These are phyloP conservation scores for Nicotiana rustica DNA, from an alignment of 305 asterid genomes.

Conservation along the genomic window DNA sequence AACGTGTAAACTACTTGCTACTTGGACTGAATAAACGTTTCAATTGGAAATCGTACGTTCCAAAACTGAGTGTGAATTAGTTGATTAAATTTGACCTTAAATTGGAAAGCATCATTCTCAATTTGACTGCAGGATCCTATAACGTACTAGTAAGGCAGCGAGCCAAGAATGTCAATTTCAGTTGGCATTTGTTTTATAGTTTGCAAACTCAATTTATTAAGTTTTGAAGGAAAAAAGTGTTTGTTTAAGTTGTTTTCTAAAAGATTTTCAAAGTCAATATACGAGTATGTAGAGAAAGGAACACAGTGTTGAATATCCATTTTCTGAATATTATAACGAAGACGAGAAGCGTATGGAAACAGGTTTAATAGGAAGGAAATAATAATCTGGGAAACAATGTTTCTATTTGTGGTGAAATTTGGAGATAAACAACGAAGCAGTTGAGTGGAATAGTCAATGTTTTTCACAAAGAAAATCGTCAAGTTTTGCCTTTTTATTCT, in stretches of 20 bases:
- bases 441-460: not conserved
- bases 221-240: no score
- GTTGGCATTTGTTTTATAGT: not conserved
- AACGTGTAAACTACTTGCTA: no score
- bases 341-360: not conserved
- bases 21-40: no score
- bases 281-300: not conserved
- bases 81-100: not conserved
- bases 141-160: no score
- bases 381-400: not conserved
- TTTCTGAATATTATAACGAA: not conserved
- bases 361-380: no score
- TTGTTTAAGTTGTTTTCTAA: not conserved
- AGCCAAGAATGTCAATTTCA: no score
- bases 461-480: not conserved
- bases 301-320: not conserved
- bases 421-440: not conserved
- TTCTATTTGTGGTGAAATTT: slow-evolving; percentile 6
- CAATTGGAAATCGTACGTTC: no score
- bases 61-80: no score
- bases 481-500: not conserved
- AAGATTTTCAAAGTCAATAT: not conserved
- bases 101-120: not conserved
- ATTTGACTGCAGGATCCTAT: not conserved
- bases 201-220: not conserved